A percentile compares a stretch with the other conserved stretches of the same genome.
Evolutionary conservation across 2,329 filamentous ascomycete species (phyloP).

Genomic region (Fusarium pininemorale): DNA sequence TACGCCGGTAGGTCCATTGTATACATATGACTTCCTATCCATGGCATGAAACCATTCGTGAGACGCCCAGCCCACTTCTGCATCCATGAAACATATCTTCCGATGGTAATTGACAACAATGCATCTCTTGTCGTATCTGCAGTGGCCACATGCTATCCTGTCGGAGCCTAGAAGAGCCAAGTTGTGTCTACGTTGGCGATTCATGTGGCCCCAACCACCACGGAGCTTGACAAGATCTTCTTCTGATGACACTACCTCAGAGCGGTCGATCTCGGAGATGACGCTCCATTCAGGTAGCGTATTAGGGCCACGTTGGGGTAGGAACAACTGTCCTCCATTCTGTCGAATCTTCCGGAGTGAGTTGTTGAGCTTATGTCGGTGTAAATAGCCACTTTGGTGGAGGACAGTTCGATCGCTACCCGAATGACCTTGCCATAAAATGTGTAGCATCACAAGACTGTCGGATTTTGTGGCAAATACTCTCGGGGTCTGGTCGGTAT

Average conservation of each 20-base stretch:
- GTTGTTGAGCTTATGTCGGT: not conserved
- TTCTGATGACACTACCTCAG: not conserved
- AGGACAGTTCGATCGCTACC: not conserved
- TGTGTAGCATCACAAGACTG: not conserved
- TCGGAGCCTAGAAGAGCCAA: not conserved
- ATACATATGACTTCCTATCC: not conserved
- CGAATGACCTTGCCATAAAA: not conserved
- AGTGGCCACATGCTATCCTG: not conserved
- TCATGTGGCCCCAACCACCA: not conserved
- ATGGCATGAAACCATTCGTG: not conserved
- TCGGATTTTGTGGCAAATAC: not conserved
- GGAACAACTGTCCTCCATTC: not conserved
- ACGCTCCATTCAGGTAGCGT: accelerated
- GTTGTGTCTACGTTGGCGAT: not conserved
- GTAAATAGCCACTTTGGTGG: not conserved
- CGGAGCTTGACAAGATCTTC: not conserved
- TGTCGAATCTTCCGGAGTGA: not conserved
- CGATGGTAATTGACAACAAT: not conserved
- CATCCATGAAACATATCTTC: not conserved
- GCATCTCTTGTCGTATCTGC: not conserved
- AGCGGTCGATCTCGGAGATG: not conserved
- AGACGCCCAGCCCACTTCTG: not conserved
- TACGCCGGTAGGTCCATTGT: not conserved
- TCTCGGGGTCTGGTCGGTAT: not conserved
- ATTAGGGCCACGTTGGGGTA: not conserved